Evolutionary conservation across 78 protist genomes (phyloP).

Genomic region (Isochrysis galbana): DNA sequence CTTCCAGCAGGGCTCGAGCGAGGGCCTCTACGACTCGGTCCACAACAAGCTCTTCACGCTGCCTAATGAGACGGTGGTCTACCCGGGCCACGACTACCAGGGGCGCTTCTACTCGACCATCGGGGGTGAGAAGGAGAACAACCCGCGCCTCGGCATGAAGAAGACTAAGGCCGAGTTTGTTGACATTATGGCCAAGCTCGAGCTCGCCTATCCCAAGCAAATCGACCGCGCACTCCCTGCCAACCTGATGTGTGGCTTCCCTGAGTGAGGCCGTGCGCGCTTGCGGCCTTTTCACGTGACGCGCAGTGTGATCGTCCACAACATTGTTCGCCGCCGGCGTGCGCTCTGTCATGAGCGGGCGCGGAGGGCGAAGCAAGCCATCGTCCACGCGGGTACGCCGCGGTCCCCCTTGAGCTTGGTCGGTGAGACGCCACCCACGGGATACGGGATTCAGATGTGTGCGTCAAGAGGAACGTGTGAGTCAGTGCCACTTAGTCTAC

Average conservation of each 20-base stretch:
- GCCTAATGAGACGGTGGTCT: conserved; percentile 14
- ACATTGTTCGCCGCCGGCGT: no score
- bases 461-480: no score
- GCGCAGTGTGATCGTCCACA: no score
- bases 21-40: conserved; percentile 14
- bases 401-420: no score
- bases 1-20: conserved; percentile 28
- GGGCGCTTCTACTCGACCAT: conserved; percentile 24
- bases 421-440: no score
- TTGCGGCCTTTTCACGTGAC: no score
- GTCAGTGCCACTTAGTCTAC: no score
- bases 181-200: background rate
- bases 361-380: no score
- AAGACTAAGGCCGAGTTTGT: conserved; percentile 2
- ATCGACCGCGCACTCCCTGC: background rate
- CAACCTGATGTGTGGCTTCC: background rate
- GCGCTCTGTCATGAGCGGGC: no score
- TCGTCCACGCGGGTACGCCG: no score
- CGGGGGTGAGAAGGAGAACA: background rate
- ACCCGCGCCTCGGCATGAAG: conserved; percentile 16
- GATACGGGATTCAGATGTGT: no score
- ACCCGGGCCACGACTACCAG: conserved; percentile 50
- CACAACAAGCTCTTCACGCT: conserved; percentile 29
- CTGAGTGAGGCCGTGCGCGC: no score
- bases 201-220: background rate